Evolutionary conservation across 1,139 yeast species (phyloP).

Genomic region (Suhomyces coccinellae): DNA sequence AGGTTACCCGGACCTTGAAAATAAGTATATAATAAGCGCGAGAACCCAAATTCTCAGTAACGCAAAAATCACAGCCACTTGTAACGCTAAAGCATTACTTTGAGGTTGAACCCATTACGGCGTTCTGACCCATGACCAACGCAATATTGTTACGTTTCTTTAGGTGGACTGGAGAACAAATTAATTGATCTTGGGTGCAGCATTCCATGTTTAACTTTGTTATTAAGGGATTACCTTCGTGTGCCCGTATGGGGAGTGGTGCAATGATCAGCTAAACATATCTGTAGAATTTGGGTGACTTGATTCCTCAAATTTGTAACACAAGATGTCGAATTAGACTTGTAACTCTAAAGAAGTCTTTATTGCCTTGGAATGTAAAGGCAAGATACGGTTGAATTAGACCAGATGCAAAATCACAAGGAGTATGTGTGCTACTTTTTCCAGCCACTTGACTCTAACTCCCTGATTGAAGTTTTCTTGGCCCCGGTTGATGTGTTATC

Average conservation of each 20-base stretch:
- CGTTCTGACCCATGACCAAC: constrained; percentile 78
- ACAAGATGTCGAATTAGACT: no score
- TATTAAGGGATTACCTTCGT: constrained; percentile 77
- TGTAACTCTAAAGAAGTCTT: no score
- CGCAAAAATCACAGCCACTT: constrained; percentile 73
- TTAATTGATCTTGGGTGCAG: constrained; percentile 82
- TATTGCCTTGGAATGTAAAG: no score
- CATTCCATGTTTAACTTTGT: constrained; percentile 56
- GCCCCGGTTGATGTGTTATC: no score
- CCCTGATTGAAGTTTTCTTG: no score
- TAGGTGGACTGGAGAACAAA: constrained; percentile 66
- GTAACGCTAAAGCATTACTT: constrained; percentile 66
- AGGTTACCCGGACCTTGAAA: constrained; percentile 14
- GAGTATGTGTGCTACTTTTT: no score
- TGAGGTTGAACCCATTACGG: constrained; percentile 75
- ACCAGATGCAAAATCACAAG: no score
- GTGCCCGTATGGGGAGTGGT: constrained; percentile 78
- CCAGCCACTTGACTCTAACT: no score
- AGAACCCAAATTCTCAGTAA: constrained; percentile 31
- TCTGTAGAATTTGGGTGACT: constrained; percentile 8
- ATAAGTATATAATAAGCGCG: constrained; percentile 10
- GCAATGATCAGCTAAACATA: constrained; percentile 76
- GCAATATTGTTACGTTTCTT: constrained; percentile 53
- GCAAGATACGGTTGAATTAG: no score
- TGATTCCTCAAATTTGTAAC: background rate